A percentile compares a stretch with the other conserved stretches of the same genome.
phyloP scores from a whole-genome alignment of 2,329 filamentous ascomycete genomes.

The Microdochium trichocladiopsis region DNA sequence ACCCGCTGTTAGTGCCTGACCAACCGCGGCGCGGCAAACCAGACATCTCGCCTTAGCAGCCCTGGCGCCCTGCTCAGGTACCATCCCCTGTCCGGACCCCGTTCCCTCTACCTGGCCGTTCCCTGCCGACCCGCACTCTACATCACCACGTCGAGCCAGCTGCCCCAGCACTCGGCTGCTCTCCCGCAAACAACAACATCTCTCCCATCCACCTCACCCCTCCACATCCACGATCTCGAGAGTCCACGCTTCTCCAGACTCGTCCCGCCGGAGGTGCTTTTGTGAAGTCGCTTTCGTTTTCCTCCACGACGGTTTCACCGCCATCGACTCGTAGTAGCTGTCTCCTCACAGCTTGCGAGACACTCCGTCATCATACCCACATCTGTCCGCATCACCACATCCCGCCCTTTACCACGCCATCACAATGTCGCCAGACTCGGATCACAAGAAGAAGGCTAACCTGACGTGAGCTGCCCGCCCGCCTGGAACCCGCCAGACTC shows the following conservation, averaged over 20 bases:
- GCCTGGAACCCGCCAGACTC: neutral
- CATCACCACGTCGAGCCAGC: neutral
- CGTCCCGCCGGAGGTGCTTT: neutral
- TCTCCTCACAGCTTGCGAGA: neutral
- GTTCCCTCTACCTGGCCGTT: neutral
- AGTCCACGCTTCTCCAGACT: neutral
- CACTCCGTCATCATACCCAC: neutral
- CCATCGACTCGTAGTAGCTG: neutral
- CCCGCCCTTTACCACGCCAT: constrained; percentile 9
- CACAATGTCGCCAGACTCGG: constrained; percentile 67
- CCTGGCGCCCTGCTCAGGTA: neutral
- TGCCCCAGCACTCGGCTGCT: neutral
- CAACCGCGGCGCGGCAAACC: too few relatives aligned
- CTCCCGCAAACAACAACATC: neutral
- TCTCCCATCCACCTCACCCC: neutral
- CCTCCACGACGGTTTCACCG: neutral
- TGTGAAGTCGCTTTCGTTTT: neutral
- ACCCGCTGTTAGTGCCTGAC: neutral
- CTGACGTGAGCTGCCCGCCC: constrained; percentile 54
- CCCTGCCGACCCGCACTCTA: neutral
- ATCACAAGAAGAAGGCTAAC: constrained; percentile 78
- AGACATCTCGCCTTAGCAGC: too few relatives aligned
- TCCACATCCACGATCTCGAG: neutral
- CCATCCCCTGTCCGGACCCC: neutral
- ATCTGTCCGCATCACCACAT: constrained; percentile 2